These are phyloP conservation scores for Neonectria magnoliae DNA, from an alignment of 2,329 filamentous ascomycete species.

Conservation along the genomic window DNA sequence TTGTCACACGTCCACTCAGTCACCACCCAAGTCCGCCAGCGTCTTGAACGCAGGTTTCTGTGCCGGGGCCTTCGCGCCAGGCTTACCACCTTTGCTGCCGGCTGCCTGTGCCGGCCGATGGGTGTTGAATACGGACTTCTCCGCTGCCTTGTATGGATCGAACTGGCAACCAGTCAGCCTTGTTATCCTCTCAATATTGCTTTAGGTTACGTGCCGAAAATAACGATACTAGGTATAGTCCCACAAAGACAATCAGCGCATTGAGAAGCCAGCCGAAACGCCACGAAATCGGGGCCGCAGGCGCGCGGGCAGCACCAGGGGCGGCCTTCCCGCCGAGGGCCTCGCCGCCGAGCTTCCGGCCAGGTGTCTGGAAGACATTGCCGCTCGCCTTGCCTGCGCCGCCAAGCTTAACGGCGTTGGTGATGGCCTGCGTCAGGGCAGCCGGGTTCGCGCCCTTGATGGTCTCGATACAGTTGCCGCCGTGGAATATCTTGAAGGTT, in stretches of 20 bases:
- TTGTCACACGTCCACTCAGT: constrained; percentile 30
- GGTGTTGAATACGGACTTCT: constrained; percentile 68
- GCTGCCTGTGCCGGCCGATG: constrained; percentile 50
- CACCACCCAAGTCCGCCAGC: constrained; percentile 60
- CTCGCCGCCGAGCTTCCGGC: constrained; percentile 65
- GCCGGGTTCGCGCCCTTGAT: constrained; percentile 84
- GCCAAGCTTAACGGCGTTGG: constrained; percentile 70
- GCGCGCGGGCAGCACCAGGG: constrained; percentile 34
- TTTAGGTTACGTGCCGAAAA: constrained; percentile 61
- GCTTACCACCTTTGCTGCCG: constrained; percentile 33
- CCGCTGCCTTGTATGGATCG: constrained; percentile 70
- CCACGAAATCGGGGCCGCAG: constrained; percentile 29
- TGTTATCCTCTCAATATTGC: constrained; percentile 3
- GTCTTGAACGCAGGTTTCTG: constrained; percentile 59
- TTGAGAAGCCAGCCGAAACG: constrained; percentile 59
- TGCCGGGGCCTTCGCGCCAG: constrained; percentile 40
- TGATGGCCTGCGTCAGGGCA: constrained; percentile 79
- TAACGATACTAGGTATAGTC: constrained; percentile 70
- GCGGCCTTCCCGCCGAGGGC: constrained; percentile 25
- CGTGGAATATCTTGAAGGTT: constrained; percentile 92
- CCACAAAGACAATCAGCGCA: constrained; percentile 64
- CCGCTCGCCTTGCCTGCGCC: constrained; percentile 54
- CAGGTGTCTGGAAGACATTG: constrained; percentile 63
- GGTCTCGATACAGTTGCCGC: constrained; percentile 76
- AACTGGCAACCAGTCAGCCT: constrained; percentile 54